Evolutionary conservation across 2,329 filamentous ascomycete species (phyloP), one percentile per base, ranked within the genome.

Genomic region (Aureobasidium sp.): DNA sequence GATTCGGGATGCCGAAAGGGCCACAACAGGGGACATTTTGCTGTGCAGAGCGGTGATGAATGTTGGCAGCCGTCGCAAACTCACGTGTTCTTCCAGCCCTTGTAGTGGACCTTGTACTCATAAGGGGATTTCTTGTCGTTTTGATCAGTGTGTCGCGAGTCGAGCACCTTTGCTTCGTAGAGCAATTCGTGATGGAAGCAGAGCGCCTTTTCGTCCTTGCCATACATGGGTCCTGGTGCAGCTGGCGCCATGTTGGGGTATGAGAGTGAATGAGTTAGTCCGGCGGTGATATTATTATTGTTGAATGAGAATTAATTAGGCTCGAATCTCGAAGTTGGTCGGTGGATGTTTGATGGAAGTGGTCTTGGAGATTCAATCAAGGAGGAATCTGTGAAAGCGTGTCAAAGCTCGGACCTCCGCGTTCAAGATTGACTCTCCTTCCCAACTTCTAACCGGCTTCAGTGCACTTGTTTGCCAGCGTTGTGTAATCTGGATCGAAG

Each of bases 121-220:
- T 85, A 91, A 37, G 88, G 85, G 64, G 87, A 87, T 73, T 85
- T 86, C 75, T 89, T 87, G 70, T 87, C 87, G 48, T 79, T 79
- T 7, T 77, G 73, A 64, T 87, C 84, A 70, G 82, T 80, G 74
- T 79, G 77, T 68, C 82, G 85, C 35, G 90, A 81, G 66, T 97
- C 92, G 66, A 96, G 84, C 58, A 99, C 87, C 77, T 97, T 97
- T 67, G 94, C 94, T 76, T 99, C 94, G 73, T 99, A 99, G 57
- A 99, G 85, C 77, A 97, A 86, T 71, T 97, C 92, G 77, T 93
- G 90, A 74, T 99, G 94, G 73, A 97, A 97, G 79, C 94, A 99
- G 35, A 97, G 85, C 40, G 96, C 91, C 72, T 89, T 91, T 79
- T 99, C 94, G 72, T 97, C 91, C 72, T 86, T 87, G 64, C 76